Evolutionary conservation across 2,329 filamentous ascomycete species (phyloP).

Genomic region (Epichloe sylvatica): DNA sequence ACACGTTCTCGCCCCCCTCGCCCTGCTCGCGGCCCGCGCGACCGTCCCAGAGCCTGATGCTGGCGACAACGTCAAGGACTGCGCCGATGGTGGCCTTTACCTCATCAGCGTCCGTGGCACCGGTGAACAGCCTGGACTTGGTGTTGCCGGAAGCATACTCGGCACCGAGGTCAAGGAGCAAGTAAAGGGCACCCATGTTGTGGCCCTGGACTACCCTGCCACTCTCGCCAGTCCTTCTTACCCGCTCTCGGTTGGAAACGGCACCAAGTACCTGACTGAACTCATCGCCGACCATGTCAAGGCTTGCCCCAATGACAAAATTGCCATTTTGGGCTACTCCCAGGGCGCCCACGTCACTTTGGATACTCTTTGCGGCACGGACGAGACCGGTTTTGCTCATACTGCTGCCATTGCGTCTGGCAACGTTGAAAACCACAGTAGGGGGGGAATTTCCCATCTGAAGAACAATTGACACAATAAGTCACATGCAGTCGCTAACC

Average conservation of each 20-base stretch:
- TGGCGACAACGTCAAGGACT: slow-evolving; percentile 14
- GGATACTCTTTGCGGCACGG: slow-evolving; percentile 25
- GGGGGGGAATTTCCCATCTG: background rate
- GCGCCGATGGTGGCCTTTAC: slow-evolving; percentile 25
- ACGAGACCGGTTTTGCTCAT: slow-evolving; percentile 15
- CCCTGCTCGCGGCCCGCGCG: slow-evolving; percentile 7
- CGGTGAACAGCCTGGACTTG: slow-evolving; percentile 20
- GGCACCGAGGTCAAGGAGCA: slow-evolving; percentile 19
- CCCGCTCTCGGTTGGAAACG: slow-evolving; percentile 20
- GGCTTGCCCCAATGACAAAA: slow-evolving; percentile 24
- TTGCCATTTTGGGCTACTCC: slow-evolving; percentile 29
- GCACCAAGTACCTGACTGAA: slow-evolving; percentile 17
- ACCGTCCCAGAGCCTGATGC: slow-evolving; percentile 14
- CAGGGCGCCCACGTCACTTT: slow-evolving; percentile 27
- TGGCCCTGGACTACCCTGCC: slow-evolving; percentile 26
- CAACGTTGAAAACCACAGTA: slow-evolving; percentile 21
- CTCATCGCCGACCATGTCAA: slow-evolving; percentile 19
- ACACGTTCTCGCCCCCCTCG: slow-evolving; percentile 4
- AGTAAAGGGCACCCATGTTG: slow-evolving; percentile 21
- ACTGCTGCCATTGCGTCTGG: slow-evolving; percentile 13
- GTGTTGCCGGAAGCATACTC: slow-evolving; percentile 18
- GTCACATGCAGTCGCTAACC: background rate
- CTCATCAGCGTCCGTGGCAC: slow-evolving; percentile 27
- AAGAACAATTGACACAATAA: no score
- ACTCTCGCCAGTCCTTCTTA: slow-evolving; percentile 19